Conservation (phyloP, 352 stramenopile species). For the Phytophthora pluvialis region DNA sequence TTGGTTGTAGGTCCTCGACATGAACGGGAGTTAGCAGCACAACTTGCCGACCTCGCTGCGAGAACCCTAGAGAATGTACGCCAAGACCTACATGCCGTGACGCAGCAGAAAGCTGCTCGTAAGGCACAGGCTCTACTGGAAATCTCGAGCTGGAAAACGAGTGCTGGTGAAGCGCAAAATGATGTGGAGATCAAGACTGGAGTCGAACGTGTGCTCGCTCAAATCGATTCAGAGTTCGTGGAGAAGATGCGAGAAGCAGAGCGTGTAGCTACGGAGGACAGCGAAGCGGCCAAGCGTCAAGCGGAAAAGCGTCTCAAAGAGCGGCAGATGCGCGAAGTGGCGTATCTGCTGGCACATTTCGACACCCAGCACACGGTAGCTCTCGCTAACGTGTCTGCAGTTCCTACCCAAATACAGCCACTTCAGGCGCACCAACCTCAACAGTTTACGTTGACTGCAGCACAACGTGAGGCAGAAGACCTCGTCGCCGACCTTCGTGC, state of each 20-base stretch:
- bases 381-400: conserved; percentile 9
- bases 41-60: conserved; percentile 43
- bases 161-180: not conserved
- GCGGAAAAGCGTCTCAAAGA: conserved; percentile 47
- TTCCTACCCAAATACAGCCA: not conserved
- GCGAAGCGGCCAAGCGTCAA: conserved; percentile 35
- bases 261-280: conserved; percentile 24
- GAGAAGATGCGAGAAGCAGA: conserved; percentile 47
- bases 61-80: conserved; percentile 32
- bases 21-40: conserved; percentile 46
- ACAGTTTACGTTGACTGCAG: conserved; percentile 12
- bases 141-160: not conserved
- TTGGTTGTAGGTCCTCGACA: conserved; percentile 62
- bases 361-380: conserved; percentile 30
- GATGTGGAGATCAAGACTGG: conserved; percentile 9
- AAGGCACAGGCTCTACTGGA: conserved; percentile 47
- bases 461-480: conserved; percentile 36
- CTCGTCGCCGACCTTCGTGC: conserved; percentile 52
- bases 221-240: conserved; percentile 54
- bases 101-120: conserved; percentile 55
- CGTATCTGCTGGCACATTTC: conserved; percentile 55
- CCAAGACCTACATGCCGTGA: conserved; percentile 41
- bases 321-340: conserved; percentile 52
- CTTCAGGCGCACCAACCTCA: conserved; percentile 20
- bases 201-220: conserved; percentile 29